Base-by-base conservation (phyloP, 1,139 yeast species). In the Candida pseudoviswanathii region DNA sequence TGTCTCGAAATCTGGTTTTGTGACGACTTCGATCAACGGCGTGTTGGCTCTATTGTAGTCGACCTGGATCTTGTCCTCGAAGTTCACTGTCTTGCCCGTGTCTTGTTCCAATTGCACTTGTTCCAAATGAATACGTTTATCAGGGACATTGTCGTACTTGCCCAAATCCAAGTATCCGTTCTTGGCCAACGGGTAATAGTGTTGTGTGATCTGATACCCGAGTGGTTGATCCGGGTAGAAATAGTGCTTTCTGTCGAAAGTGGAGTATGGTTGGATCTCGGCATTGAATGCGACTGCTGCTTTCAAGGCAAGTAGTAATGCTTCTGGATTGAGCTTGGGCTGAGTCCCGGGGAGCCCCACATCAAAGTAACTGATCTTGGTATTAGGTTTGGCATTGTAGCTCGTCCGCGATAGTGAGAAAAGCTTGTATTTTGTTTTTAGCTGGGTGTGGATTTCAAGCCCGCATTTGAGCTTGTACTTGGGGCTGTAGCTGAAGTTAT, bases 191-290 rank as follows among this genome's bases (percentile, higher is more conserved):
- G 99, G 98, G 43, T 78, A 77, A 63, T 81, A 90, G 61, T 84
- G 89, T 68, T 94, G 99, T 0, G 99, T 94, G 49, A 94, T 86
- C 64, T 94, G 99, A 65, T 91, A 94, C 0, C 99, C 99, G 47
- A 89, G 71, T 0, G 99, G 99, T 66, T 94, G 98, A 65, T 94
- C 99, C 0, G 95, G 95, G 64, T 94, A 94, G 65, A 94, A 92
- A 66, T 94, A 94, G 65, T 94, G 99, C 65, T 94, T 94, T 54
- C 99, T 73, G 63, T 94, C 99, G 65, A 94, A 94, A 1, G 85
- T 72, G 0, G 94, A 86, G 8, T 64, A 58, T 0, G 67, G 55
- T 52, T 82, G 81, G 21, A 94, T 77, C 0, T 75, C 66, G 54
- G 92, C 81, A 43, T 85, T 76, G 46, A 92, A 68, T 0, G 96